phyloP scores from a whole-genome alignment of 1,284 basidiomycete genomes.

The Cutaneotrichosporon cyanovorans region DNA sequence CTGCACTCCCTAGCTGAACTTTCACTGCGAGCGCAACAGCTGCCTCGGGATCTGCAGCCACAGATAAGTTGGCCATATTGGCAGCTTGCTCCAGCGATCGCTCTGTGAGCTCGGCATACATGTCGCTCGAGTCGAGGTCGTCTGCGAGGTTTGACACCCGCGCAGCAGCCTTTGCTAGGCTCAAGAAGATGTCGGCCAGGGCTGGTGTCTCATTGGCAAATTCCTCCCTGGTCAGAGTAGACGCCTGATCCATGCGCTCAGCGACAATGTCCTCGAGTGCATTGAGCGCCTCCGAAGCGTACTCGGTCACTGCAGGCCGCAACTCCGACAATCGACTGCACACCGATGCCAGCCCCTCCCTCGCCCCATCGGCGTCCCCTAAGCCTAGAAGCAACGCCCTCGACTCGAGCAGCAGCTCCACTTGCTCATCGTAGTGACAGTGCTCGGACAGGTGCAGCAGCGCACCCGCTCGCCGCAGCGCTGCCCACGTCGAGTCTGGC shows the following conservation, averaged over 20 bases:
- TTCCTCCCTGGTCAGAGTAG: slow-evolving; percentile 18
- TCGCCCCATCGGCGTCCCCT: slow-evolving; percentile 19
- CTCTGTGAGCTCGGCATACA: slow-evolving; percentile 37
- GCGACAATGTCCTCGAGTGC: slow-evolving; percentile 39
- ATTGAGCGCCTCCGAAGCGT: slow-evolving; percentile 34
- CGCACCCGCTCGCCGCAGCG: slow-evolving; percentile 33
- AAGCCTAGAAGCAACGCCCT: slow-evolving; percentile 20
- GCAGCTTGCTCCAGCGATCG: slow-evolving; percentile 41
- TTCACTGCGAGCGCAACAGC: too few relatives aligned
- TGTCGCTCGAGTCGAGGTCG: slow-evolving; percentile 32
- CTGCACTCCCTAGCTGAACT: too few relatives aligned
- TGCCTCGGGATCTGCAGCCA: too few relatives aligned
- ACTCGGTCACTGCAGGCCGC: slow-evolving; percentile 30
- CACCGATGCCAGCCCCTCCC: background rate
- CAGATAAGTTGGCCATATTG: slow-evolving; percentile 40
- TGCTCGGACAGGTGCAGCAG: slow-evolving; percentile 35
- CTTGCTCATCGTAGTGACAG: slow-evolving; percentile 24
- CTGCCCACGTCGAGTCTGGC: slow-evolving; percentile 23
- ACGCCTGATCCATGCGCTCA: slow-evolving; percentile 37
- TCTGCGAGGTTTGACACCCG: slow-evolving; percentile 26
- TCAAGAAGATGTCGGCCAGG: slow-evolving; percentile 38
- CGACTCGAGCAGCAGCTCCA: slow-evolving; percentile 27
- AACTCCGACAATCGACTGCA: slow-evolving; percentile 24
- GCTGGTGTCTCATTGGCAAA: slow-evolving; percentile 30
- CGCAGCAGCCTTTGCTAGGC: slow-evolving; percentile 30